Percentiles rank a stretch among this genome's conserved stretches.
Evolutionary conservation across 2,329 filamentous ascomycete genomes (phyloP).

Genomic region (Xylariaceae sp.): DNA sequence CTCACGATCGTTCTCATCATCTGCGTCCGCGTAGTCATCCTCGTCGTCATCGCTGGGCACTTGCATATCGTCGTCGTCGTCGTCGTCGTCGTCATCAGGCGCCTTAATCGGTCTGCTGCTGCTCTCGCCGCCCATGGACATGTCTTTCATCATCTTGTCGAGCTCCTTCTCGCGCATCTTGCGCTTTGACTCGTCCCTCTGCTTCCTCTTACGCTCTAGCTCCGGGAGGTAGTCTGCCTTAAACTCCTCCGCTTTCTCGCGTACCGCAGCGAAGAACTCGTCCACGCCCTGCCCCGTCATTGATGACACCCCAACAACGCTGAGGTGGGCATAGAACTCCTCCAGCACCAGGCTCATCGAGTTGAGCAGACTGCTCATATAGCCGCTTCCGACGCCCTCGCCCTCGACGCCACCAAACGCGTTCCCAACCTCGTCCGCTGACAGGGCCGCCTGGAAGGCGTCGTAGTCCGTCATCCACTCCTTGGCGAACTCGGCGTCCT

Average conservation of each 20-base stretch:
- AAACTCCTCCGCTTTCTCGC: slow-evolving; percentile 87
- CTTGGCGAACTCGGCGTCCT: slow-evolving; percentile 87
- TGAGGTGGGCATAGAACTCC: slow-evolving; percentile 94
- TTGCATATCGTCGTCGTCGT: slow-evolving; percentile 57
- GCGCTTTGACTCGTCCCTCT: slow-evolving; percentile 76
- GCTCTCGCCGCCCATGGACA: slow-evolving; percentile 55
- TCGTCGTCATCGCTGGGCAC: slow-evolving; percentile 60
- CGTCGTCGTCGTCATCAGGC: slow-evolving; percentile 59
- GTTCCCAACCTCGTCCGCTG: slow-evolving; percentile 76
- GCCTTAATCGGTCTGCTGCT: slow-evolving; percentile 44
- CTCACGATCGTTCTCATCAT: slow-evolving; percentile 63
- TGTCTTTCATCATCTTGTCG: slow-evolving; percentile 92
- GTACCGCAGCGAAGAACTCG: slow-evolving; percentile 89
- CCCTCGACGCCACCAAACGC: slow-evolving; percentile 74
- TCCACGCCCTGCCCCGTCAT: slow-evolving; percentile 91
- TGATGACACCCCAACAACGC: slow-evolving; percentile 88
- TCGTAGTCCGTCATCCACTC: slow-evolving; percentile 99
- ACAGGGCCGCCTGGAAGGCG: slow-evolving; percentile 84
- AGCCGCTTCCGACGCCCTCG: slow-evolving; percentile 77
- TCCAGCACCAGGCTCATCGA: slow-evolving; percentile 98
- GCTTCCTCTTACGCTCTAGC: slow-evolving; percentile 74
- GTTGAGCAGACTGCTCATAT: slow-evolving; percentile 94
- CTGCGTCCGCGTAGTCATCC: slow-evolving; percentile 60
- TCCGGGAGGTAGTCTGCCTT: slow-evolving; percentile 89
- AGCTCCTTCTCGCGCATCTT: slow-evolving; percentile 77